Evolutionary conservation across 306 rosid species (phyloP).

Genomic region (Quercus engelmannii): DNA sequence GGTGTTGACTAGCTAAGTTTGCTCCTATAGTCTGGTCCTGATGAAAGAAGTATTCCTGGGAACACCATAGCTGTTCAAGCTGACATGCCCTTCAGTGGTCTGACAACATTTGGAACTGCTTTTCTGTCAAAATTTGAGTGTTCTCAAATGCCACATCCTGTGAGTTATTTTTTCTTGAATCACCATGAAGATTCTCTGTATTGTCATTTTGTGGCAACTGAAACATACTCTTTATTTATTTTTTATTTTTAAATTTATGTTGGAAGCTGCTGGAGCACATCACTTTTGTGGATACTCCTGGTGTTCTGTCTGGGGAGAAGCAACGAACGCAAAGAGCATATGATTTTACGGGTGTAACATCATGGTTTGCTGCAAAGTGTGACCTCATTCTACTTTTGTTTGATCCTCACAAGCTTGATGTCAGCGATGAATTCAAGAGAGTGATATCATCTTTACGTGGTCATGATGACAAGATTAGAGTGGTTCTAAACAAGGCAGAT

Average conservation of each 20-base stretch:
- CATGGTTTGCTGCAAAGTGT: constrained; percentile 98
- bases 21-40: constrained; percentile 71
- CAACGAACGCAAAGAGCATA: constrained; percentile 88
- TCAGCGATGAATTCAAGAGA: constrained; percentile 94
- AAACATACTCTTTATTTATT: constrained; percentile 9
- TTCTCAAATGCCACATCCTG: constrained; percentile 96
- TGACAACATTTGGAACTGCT: constrained; percentile 76
- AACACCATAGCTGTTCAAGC: constrained; percentile 97
- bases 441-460: constrained; percentile 85
- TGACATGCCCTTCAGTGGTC: constrained; percentile 93
- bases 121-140: constrained; percentile 96
- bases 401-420: constrained; percentile 98
- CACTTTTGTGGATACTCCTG: constrained; percentile 94
- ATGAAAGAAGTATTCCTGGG: constrained; percentile 97
- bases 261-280: constrained; percentile 74
- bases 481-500: constrained; percentile 88
- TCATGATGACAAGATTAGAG: constrained; percentile 90
- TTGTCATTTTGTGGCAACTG: constrained; percentile 7
- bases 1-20: not conserved
- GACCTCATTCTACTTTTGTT: constrained; percentile 86
- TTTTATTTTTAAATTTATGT: not conserved
- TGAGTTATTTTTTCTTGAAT: constrained; percentile 33
- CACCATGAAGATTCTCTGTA: not conserved
- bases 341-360: constrained; percentile 87
- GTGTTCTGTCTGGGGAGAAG: constrained; percentile 97